Evolutionary conservation across 176 grass and related monocot species (phyloP), one percentile per base, ranked within the genome.

Genomic region (Musa troglodytarum): DNA sequence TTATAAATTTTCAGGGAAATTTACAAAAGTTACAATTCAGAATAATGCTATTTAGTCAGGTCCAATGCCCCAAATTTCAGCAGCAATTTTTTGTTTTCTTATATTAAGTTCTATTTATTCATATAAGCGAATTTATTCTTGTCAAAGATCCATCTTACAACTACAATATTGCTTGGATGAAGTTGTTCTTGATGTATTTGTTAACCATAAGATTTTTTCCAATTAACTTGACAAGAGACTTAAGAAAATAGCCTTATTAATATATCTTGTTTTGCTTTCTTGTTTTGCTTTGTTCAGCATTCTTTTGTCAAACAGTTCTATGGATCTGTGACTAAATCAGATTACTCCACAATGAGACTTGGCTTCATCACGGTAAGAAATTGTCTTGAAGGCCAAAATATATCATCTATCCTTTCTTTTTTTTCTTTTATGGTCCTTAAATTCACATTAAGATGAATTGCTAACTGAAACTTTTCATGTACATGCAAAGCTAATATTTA

Each of bases 241-340:
- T 1, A 7, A 17, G 57, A 62, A 11, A 61, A 49, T 29, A 7
- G 53, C 11, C 22, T 55, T 23, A 71, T 50, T 26, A 26, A 72
- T 69, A 19, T 62, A 62, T 74, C 79, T 28, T 28, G 26, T 28
- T 28, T 28, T 28, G 26, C 26, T 81, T 74, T 22, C 22, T 49
- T 74, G 2, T 52, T 9, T 73, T 86, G 34, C 64, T 62, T n/a
- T 50, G 56, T 86, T 73, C 85, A 92, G 93, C 83, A 90, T 69
- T 92, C 87, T 25, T 97, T 97, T 90, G 81, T 62, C 67, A 97
- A 97, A 77, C 90, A 97, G 76, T 97, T 92, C 74, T 97, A 88
- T 61, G 69, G 81, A 79, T 97, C 90, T 62, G 81, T 97, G 51
- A 79, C 81, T 81, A 84, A 88, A 79, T 80, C 86, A 1, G 93